Evolutionary conservation across 768 basidiomycete species (phyloP).

Genomic region (Tulasnella sp.): DNA sequence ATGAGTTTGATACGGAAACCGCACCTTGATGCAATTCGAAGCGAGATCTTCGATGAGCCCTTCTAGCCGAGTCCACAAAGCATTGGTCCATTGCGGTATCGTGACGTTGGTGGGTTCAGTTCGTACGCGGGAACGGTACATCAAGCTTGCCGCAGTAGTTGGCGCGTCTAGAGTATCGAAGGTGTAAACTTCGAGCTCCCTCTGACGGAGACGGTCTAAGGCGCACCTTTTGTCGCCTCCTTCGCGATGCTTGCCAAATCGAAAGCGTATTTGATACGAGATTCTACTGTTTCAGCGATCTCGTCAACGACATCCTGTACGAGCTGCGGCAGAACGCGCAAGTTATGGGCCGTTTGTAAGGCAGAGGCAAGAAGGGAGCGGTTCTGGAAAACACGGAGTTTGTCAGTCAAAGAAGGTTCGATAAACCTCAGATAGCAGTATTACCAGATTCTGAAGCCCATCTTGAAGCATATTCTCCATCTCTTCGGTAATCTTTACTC

Average conservation of each 20-base stretch:
- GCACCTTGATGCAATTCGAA: constrained; percentile 82
- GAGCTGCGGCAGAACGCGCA: constrained; percentile 75
- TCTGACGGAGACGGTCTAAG: not conserved
- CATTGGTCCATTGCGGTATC: constrained; percentile 77
- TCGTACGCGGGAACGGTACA: constrained; percentile 79
- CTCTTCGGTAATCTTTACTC: constrained; percentile 65
- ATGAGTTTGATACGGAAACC: constrained; percentile 7
- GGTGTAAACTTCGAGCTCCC: constrained; percentile 27
- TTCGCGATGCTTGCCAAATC: constrained; percentile 83
- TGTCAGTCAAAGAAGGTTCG: too few relatives aligned
- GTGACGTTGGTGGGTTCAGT: constrained; percentile 88
- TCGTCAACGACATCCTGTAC: constrained; percentile 75
- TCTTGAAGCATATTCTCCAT: constrained; percentile 89
- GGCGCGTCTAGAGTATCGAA: constrained; percentile 31
- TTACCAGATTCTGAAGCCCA: constrained; percentile 71
- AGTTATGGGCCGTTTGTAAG: constrained; percentile 92
- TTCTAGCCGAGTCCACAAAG: constrained; percentile 78
- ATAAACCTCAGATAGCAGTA: constrained; percentile 37
- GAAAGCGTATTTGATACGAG: constrained; percentile 75
- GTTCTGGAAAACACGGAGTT: constrained; percentile 53
- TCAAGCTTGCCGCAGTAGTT: constrained; percentile 39
- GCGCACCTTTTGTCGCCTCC: constrained; percentile 69
- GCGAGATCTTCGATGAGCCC: constrained; percentile 83
- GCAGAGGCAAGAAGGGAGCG: constrained; percentile 88
- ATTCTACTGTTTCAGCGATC: constrained; percentile 76